Percentiles rank a stretch among this genome's conserved stretches.
These are phyloP conservation scores for Russula sp. DNA, from an alignment of 768 basidiomycete species.

Conservation along the genomic window DNA sequence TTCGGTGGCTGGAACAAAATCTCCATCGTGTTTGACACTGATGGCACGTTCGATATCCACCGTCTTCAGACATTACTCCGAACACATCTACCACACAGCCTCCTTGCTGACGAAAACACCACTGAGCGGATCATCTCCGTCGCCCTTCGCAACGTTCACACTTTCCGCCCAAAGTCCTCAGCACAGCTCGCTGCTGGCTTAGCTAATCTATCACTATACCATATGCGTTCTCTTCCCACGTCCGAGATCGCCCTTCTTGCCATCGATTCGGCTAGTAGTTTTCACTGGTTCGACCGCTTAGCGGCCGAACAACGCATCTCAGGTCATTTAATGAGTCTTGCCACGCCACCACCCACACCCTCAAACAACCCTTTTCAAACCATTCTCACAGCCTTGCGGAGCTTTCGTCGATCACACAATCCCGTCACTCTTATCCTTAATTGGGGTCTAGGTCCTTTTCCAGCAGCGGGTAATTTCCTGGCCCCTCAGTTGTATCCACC, in stretches of 20 bases:
- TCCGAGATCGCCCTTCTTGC: conserved; percentile 58
- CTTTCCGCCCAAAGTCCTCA: conserved; percentile 65
- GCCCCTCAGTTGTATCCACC: conserved; percentile 38
- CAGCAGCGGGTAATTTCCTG: conserved; percentile 14
- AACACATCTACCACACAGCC: conserved; percentile 35
- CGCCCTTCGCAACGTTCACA: conserved; percentile 49
- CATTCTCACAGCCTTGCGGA: conserved; percentile 40
- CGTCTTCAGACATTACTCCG: conserved; percentile 49
- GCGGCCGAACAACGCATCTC: conserved; percentile 43
- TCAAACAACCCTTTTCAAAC: conserved; percentile 36
- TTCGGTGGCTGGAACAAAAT: conserved; percentile 54
- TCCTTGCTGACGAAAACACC: conserved; percentile 14
- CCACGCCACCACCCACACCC: conserved; percentile 17
- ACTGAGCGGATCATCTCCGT: conserved; percentile 28
- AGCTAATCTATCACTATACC: conserved; percentile 47
- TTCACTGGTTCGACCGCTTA: conserved; percentile 73
- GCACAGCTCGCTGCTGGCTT: conserved; percentile 64
- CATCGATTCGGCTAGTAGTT: conserved; percentile 70
- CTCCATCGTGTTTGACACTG: conserved; percentile 65
- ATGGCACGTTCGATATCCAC: conserved; percentile 52
- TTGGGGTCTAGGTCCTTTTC: conserved; percentile 44
- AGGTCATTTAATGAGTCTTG: conserved; percentile 20
- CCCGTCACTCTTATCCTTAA: conserved; percentile 52
- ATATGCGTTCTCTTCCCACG: conserved; percentile 39
- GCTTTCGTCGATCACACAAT: conserved; percentile 41